A percentile compares a stretch with the other conserved stretches of the same genome.
Conservation (phyloP, 176 grass and related monocot species). For the Hordeum vulgare region DNA sequence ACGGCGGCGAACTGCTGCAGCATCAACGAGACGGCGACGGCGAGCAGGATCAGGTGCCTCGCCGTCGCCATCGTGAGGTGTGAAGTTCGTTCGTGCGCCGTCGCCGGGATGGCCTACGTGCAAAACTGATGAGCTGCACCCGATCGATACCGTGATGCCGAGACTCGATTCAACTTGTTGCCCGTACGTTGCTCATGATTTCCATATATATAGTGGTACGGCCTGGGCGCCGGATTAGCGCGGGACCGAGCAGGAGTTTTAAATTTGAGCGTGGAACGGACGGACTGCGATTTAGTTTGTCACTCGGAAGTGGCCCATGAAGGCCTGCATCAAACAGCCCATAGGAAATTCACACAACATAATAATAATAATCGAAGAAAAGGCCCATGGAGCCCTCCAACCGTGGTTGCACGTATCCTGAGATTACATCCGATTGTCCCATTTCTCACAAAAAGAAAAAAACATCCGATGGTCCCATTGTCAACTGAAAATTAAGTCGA, state of each 20-base stretch:
- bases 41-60: neutral
- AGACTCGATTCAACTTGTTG: neutral
- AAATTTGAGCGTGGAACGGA: neutral
- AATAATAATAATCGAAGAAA: too few species aligned
- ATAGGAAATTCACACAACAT: too few species aligned
- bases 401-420: too few species aligned
- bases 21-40: neutral
- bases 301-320: too few species aligned
- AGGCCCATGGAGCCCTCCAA: too few species aligned
- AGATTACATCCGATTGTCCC: too few species aligned
- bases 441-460: too few species aligned
- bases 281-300: too few species aligned
- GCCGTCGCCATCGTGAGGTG: neutral
- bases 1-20: neutral
- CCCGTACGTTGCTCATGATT: neutral
- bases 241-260: neutral
- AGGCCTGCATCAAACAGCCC: too few species aligned
- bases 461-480: too few species aligned
- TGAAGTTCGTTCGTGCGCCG: neutral
- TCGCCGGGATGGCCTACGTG: neutral
- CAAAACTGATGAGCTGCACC: neutral
- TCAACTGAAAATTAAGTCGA: too few species aligned
- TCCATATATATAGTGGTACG: neutral
- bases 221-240: neutral
- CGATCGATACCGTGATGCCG: neutral